These are phyloP conservation scores for Coemansia sp. DNA, from an alignment of 192 early-diverging fungal genomes.

Conservation along the genomic window DNA sequence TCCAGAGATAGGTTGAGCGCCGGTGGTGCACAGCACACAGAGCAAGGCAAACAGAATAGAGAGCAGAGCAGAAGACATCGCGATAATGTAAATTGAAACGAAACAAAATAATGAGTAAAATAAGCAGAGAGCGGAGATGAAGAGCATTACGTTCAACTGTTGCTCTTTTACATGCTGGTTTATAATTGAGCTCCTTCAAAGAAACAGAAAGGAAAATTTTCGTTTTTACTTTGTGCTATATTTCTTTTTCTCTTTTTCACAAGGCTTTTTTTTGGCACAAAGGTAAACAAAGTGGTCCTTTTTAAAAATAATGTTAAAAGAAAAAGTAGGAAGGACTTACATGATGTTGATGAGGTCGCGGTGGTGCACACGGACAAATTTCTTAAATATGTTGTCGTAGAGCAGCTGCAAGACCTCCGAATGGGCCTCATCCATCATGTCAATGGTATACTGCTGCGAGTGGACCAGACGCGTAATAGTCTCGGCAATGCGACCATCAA, in stretches of 20 bases:
- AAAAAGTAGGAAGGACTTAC: constrained; percentile 10
- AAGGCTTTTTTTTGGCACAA: background rate
- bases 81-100: background rate
- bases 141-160: too few species aligned
- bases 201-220: background rate
- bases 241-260: too few species aligned
- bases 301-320: background rate
- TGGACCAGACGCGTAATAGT: constrained; percentile 51
- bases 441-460: constrained; percentile 55
- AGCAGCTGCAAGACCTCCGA: constrained; percentile 59
- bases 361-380: constrained; percentile 57
- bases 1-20: background rate
- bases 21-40: background rate
- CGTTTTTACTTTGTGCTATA: too few species aligned
- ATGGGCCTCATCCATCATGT: constrained; percentile 61
- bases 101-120: background rate
- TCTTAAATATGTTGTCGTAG: constrained; percentile 60
- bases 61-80: background rate
- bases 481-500: constrained; percentile 51
- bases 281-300: background rate
- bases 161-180: too few species aligned
- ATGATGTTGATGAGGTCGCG: constrained; percentile 50
- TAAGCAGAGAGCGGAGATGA: background rate
- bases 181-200: background rate
- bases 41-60: background rate